phyloP scores from a whole-genome alignment of 306 rosid species.

The Sphenostylis stenocarpa region DNA sequence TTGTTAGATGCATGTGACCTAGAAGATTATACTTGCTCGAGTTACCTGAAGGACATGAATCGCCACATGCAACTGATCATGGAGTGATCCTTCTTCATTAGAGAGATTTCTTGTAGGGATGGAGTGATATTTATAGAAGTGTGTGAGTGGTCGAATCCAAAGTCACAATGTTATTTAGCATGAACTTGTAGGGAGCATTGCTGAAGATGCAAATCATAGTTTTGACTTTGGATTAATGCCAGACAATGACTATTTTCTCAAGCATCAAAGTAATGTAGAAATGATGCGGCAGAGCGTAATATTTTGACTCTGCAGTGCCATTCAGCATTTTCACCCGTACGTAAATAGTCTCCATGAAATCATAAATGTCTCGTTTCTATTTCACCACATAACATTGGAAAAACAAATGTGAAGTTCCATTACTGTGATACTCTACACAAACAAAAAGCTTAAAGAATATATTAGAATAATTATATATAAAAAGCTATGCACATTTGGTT shows the following conservation, averaged over 20 bases:
- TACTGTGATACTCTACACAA: neutral
- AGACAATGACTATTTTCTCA: neutral
- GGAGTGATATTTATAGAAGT: conserved; percentile 24
- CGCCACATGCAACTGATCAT: conserved; percentile 80
- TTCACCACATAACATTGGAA: neutral
- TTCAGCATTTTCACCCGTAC: conserved; percentile 10
- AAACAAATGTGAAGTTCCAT: neutral
- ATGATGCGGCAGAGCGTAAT: conserved; percentile 19
- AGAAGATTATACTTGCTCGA: conserved; percentile 86
- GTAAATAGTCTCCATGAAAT: neutral
- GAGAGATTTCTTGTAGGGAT: conserved; percentile 27
- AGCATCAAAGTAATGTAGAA: conserved; percentile 1
- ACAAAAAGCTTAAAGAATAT: neutral
- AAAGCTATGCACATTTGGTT: neutral
- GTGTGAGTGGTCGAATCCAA: conserved; percentile 13
- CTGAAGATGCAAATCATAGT: neutral
- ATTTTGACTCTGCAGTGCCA: neutral
- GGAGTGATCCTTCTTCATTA: conserved; percentile 52
- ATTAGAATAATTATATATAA: too few relatives aligned
- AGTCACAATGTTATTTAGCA: conserved; percentile 38
- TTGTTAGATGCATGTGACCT: conserved; percentile 71
- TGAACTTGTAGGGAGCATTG: conserved; percentile 21
- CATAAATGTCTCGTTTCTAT: neutral
- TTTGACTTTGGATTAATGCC: neutral
- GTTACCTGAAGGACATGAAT: conserved; percentile 72